Conservation (phyloP, 2,329 filamentous ascomycete species). For the Acephala macrosclerotiorum region DNA sequence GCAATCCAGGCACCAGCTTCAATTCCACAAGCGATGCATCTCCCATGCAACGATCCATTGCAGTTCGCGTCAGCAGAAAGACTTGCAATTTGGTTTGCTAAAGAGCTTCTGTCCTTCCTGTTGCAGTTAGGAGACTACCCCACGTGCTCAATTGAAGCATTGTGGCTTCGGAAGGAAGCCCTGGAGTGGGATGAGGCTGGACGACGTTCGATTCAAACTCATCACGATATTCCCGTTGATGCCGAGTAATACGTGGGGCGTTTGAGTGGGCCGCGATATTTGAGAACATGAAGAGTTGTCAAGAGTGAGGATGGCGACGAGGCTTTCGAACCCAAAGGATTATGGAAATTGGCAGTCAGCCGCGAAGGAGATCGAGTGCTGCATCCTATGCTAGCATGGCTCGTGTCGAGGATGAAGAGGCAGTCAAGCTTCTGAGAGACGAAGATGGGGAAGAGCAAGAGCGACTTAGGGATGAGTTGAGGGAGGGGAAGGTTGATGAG, state of each 20-base stretch:
- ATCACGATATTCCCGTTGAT: background rate
- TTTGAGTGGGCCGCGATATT: background rate
- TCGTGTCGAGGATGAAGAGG: conserved; percentile 7
- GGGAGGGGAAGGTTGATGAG: background rate
- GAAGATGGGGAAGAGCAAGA: background rate
- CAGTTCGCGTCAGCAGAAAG: conserved; percentile 7
- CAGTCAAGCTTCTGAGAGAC: background rate
- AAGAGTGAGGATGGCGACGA: background rate
- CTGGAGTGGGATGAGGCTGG: background rate
- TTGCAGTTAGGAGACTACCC: conserved; percentile 12
- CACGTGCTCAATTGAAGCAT: conserved; percentile 8
- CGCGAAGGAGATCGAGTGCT: conserved; percentile 19
- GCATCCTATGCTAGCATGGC: conserved; percentile 6
- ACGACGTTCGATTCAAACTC: background rate
- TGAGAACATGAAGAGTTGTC: background rate
- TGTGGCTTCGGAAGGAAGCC: background rate
- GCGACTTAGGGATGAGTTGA: background rate
- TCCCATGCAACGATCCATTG: conserved; percentile 16
- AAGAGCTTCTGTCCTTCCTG: conserved; percentile 14
- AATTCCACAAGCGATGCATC: background rate
- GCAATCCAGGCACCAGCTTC: conserved; percentile 17
- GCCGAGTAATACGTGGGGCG: background rate
- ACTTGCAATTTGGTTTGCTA: conserved; percentile 4
- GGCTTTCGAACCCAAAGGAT: background rate
- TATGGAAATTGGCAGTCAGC: conserved; percentile 13